phyloP scores from a whole-genome alignment of 768 basidiomycete species.

The Lyophyllum shimeji region DNA sequence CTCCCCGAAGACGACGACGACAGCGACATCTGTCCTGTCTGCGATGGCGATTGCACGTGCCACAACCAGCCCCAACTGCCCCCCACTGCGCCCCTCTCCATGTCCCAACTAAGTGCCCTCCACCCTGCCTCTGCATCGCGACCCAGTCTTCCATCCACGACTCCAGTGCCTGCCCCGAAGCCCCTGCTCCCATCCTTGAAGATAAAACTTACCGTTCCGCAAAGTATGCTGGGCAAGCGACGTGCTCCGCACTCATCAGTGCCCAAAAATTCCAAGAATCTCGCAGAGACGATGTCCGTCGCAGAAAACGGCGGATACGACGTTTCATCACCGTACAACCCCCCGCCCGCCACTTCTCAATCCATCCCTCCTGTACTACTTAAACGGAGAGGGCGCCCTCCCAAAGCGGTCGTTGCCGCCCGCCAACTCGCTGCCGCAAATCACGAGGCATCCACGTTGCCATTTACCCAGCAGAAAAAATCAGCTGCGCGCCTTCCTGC shows the following conservation, averaged over 20 bases:
- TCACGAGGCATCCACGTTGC: conserved; percentile 18
- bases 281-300: conserved; percentile 37
- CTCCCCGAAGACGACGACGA: conserved; percentile 66
- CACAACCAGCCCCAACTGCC: conserved; percentile 41
- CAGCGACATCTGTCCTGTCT: conserved; percentile 86
- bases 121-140: conserved; percentile 37
- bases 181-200: conserved; percentile 49
- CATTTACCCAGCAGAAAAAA: conserved; percentile 22
- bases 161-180: conserved; percentile 25
- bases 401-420: conserved; percentile 42
- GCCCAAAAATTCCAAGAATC: conserved; percentile 27
- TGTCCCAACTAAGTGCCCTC: conserved; percentile 36
- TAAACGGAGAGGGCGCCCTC: conserved; percentile 58
- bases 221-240: conserved; percentile 48
- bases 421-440: conserved; percentile 28
- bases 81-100: conserved; percentile 30
- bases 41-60: conserved; percentile 90
- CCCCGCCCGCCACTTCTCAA: conserved; percentile 18
- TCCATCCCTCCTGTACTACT: conserved; percentile 19
- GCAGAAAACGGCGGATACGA: conserved; percentile 37
- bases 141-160: conserved; percentile 31
- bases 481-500: conserved; percentile 18
- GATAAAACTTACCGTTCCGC: conserved; percentile 72
- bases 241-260: conserved; percentile 19
- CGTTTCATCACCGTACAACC: conserved; percentile 10